Conservation (phyloP, 2,329 filamentous ascomycete species). For the Aspergillus thermomutatus region DNA sequence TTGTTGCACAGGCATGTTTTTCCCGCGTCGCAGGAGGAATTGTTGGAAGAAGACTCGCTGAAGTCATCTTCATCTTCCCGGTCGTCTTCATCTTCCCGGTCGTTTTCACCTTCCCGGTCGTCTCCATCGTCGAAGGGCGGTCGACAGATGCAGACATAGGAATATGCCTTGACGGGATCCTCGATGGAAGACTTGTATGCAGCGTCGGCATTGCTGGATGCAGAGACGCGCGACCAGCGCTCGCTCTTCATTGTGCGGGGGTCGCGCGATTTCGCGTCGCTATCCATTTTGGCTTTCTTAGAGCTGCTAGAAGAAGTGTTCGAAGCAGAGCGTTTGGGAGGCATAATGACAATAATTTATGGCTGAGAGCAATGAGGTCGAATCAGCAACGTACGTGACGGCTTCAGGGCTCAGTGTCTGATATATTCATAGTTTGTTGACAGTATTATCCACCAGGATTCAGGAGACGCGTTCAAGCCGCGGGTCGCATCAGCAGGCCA, state of each 20-base stretch:
- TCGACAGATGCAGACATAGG: slow-evolving; percentile 3
- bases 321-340: neutral
- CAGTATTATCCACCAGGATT: no score
- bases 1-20: slow-evolving; percentile 10
- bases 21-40: slow-evolving; percentile 20
- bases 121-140: neutral
- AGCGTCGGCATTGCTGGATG: slow-evolving; percentile 32
- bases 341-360: neutral
- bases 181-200: neutral
- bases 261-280: neutral
- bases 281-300: neutral
- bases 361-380: neutral
- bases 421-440: neutral
- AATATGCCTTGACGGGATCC: neutral
- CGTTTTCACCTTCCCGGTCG: neutral
- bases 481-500: neutral
- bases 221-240: slow-evolving; percentile 23
- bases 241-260: neutral
- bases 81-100: slow-evolving; percentile 4
- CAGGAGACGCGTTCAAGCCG: neutral
- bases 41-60: slow-evolving; percentile 22
- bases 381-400: neutral
- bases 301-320: neutral
- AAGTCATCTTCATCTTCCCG: neutral
- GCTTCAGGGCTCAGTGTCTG: neutral